Conservation (phyloP, 306 rosid genomes). For the Elaeagnus macrophylla region DNA sequence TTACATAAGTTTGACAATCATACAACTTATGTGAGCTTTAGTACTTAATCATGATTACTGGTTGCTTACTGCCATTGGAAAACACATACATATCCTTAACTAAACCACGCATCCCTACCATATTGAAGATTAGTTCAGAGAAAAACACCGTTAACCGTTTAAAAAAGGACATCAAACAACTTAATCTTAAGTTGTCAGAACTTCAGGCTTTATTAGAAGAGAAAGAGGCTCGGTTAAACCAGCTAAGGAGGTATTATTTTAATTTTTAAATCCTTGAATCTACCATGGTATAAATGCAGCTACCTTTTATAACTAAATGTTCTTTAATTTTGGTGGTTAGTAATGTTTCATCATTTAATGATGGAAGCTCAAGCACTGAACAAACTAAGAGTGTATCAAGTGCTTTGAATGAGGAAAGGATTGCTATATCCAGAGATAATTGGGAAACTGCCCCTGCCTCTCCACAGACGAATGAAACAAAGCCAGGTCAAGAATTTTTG, state of each 20-base stretch:
- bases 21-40: no score
- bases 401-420: conserved; percentile 45
- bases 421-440: conserved; percentile 28
- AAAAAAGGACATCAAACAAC: conserved; percentile 62
- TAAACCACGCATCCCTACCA: conserved; percentile 68
- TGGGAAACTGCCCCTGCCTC: conserved; percentile 28
- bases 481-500: conserved; percentile 31
- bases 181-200: conserved; percentile 65
- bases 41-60: not conserved
- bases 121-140: conserved; percentile 75
- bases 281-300: not conserved
- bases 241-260: conserved; percentile 50
- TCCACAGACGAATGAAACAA: conserved; percentile 29
- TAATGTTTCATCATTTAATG: conserved; percentile 22
- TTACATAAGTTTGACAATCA: no score
- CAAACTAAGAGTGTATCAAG: conserved; percentile 39
- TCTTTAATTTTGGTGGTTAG: conserved; percentile 5
- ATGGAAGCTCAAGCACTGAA: conserved; percentile 49
- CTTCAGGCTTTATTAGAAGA: conserved; percentile 78
- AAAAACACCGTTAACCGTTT: conserved; percentile 55
- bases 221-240: conserved; percentile 61
- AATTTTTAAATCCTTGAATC: conserved; percentile 5
- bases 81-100: conserved; percentile 43
- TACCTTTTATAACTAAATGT: not conserved
- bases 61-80: not conserved